A percentile compares a stretch with the other conserved stretches of the same genome.
phyloP scores from a whole-genome alignment of 371 early-diverging fungal genomes.

The Dinochytrium kinnereticum region DNA sequence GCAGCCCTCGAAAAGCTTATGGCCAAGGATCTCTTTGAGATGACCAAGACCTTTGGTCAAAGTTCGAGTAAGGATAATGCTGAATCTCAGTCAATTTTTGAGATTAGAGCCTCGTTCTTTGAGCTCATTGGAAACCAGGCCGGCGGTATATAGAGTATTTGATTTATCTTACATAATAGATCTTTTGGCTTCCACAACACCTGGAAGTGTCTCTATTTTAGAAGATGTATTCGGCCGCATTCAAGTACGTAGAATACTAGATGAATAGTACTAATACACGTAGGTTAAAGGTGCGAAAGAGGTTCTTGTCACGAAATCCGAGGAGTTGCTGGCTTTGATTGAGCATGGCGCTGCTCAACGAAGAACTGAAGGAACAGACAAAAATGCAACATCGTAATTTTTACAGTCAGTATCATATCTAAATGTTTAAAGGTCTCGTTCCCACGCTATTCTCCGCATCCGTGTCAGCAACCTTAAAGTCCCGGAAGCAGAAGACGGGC shows the following conservation, averaged over 20 bases:
- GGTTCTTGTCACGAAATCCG: conserved; percentile 9
- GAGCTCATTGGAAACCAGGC: conserved; percentile 48
- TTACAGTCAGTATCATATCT: not conserved
- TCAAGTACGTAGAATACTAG: conserved; percentile 22
- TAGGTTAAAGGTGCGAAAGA: conserved; percentile 21
- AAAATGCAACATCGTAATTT: conserved; percentile 39
- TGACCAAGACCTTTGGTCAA: conserved; percentile 28
- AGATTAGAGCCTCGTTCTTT: conserved; percentile 40
- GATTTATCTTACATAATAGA: conserved; percentile 24
- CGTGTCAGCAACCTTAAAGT: conserved; percentile 34
- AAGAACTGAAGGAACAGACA: conserved; percentile 40
- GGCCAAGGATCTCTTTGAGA: conserved; percentile 45
- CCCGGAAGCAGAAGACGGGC: conserved; percentile 44
- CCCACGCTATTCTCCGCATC: conserved; percentile 54
- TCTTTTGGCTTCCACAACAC: conserved; percentile 33
- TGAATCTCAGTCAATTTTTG: conserved; percentile 33
- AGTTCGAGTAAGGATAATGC: no score
- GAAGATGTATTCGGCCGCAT: conserved; percentile 45
- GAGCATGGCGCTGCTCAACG: conserved; percentile 38
- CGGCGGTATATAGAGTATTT: conserved; percentile 1
- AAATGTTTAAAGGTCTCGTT: conserved; percentile 32
- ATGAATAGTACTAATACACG: not conserved
- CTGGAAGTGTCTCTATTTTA: conserved; percentile 35
- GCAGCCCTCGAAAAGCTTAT: conserved; percentile 39
- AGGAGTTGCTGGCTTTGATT: conserved; percentile 31